Base-by-base conservation (phyloP, 2,329 filamentous ascomycete species). In the Fusarium sulawesiense region DNA sequence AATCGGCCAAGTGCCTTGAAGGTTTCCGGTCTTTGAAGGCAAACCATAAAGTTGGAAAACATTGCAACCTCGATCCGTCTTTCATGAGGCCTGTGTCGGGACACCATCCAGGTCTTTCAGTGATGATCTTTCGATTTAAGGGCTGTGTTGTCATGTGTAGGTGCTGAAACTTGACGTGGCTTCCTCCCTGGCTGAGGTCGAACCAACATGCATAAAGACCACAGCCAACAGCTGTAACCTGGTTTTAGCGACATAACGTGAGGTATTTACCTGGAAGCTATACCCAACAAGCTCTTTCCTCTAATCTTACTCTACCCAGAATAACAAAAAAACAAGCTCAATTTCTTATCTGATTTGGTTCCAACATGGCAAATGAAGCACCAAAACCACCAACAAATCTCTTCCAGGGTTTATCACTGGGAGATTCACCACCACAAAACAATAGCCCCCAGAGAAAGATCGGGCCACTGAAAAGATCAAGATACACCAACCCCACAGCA, bases 201-300 rank as follows among this genome's bases (percentile, higher is more conserved):
- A 58, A 53, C 56, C 47, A 58, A 58, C 56, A 53, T 58, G 56
- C 56, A 58, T 58, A 4, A 34, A 25, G 6, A 29, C 18, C 29
- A 45, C 21, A 29, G 7, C 56, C 47, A 58, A 58, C 56, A 45
- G 16, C 11, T 14, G 11, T 7, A 21, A 3, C 21, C 37, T 21
- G 7, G 21, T 16, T 2, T 27, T n/a, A 20, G 16, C 34, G 21
- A 18, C 0, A 1, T 7, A 6, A 2, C 3, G 13, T n/a, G n/a
- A n/a, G n/a, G n/a, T 14, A 53, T 51, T 51, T 51, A 58, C 20
- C 4, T 37, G 18, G 29, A 7, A 23, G 10, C 21, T 2, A 21
- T 4, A 4, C 6, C 42, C 42, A 37, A 14, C 11, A 3, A 10
- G 4, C 9, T 34, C 3, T 34, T 1, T 6, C 34, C 8, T 4